Evolutionary conservation across 2,329 filamentous ascomycete genomes (phyloP).

Genomic region (Penicillium griseofulvum): DNA sequence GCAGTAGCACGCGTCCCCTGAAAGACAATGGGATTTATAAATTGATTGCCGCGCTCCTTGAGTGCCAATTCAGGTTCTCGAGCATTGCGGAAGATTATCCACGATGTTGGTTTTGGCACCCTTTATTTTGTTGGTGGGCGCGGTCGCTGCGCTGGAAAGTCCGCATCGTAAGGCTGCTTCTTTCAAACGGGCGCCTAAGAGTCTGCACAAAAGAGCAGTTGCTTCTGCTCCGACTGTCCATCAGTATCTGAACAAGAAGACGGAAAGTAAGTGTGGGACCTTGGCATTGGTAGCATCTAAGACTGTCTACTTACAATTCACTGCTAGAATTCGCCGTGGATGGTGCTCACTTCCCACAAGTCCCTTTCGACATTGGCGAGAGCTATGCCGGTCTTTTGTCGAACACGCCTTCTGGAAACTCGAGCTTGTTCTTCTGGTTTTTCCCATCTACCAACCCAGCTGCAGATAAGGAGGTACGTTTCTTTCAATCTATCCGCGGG

Average conservation of each 20-base stretch:
- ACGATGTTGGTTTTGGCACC: slow-evolving; percentile 10
- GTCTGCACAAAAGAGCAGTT: slow-evolving; percentile 4
- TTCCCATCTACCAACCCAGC: slow-evolving; percentile 45
- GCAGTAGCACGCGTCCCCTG: not conserved
- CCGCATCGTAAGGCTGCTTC: slow-evolving; percentile 20
- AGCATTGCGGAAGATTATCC: not conserved
- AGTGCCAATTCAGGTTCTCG: not conserved
- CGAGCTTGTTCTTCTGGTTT: slow-evolving; percentile 52
- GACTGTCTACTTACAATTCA: not conserved
- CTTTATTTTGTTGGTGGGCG: slow-evolving; percentile 6
- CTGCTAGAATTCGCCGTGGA: slow-evolving; percentile 61
- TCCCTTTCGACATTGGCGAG: slow-evolving; percentile 63
- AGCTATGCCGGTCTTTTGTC: slow-evolving; percentile 50
- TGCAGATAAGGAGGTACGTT: slow-evolving; percentile 40
- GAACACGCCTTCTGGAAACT: slow-evolving; percentile 46
- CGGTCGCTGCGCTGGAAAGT: slow-evolving; percentile 16
- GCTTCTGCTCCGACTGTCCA: not conserved
- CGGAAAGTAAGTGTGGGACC: slow-evolving; percentile 9
- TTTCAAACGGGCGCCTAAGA: not conserved
- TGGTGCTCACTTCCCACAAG: slow-evolving; percentile 63
- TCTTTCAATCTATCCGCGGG: not conserved
- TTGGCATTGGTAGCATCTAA: not conserved
- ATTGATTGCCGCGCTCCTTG: not conserved
- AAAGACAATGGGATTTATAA: not conserved
- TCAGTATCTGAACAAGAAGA: slow-evolving; percentile 15